Evolutionary conservation across 169 alveolate genomes (phyloP).

Genomic region (Eimeria acervulina): DNA sequence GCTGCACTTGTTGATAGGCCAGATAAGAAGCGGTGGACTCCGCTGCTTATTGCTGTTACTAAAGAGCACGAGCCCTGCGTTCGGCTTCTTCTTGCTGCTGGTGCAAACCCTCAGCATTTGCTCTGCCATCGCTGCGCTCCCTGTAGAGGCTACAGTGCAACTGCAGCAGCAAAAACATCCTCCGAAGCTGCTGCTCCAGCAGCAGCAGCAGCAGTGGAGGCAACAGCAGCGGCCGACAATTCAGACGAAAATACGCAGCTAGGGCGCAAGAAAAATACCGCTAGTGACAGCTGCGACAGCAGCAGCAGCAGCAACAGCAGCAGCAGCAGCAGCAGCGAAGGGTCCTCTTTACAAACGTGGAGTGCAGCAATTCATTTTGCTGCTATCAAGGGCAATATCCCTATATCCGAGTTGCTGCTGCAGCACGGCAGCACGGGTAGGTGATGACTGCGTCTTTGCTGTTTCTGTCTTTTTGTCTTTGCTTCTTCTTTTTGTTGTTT

Average conservation of each 20-base stretch:
- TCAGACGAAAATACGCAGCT: background rate
- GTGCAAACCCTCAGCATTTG: constrained; percentile 83
- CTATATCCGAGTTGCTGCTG: constrained; percentile 83
- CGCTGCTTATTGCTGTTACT: constrained; percentile 88
- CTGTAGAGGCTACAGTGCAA: constrained; percentile 85
- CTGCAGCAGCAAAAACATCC: background rate
- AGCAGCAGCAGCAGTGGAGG: constrained; percentile 36
- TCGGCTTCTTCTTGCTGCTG: constrained; percentile 84
- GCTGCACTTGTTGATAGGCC: constrained; percentile 78
- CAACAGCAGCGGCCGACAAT: background rate
- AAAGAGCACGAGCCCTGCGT: constrained; percentile 86
- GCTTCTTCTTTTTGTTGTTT: background rate
- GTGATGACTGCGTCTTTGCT: background rate
- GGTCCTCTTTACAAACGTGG: constrained; percentile 73
- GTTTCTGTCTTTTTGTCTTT: background rate
- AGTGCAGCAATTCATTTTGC: constrained; percentile 89
- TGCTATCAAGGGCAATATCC: constrained; percentile 86
- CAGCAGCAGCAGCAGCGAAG: constrained; percentile 16
- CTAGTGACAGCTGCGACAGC: background rate
- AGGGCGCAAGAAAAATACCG: too few species aligned
- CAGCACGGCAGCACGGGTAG: constrained; percentile 85
- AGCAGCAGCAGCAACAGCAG: background rate
- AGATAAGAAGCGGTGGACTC: constrained; percentile 87
- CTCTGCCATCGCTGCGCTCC: constrained; percentile 89
- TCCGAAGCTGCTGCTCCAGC: background rate